Evolutionary conservation across 108 stramenopile genomes (phyloP).

Genomic region (Stephanodiscus minutulus): DNA sequence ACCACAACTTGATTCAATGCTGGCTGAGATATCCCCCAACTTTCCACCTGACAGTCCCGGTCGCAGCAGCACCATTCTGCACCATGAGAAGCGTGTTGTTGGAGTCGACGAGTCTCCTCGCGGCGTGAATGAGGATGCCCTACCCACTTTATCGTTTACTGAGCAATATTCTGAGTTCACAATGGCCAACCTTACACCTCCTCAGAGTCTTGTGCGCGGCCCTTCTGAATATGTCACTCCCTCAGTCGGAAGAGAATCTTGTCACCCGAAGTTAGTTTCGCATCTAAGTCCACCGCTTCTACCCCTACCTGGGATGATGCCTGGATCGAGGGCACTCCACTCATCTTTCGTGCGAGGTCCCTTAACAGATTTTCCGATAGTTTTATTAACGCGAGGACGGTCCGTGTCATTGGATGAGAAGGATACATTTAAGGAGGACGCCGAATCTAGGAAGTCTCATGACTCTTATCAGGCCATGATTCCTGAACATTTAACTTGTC

Average conservation of each 20-base stretch:
- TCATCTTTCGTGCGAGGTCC: constrained; percentile 9
- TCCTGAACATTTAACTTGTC: constrained; percentile 62
- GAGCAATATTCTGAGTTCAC: background rate
- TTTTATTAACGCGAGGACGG: constrained; percentile 26
- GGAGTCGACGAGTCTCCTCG: too few species aligned
- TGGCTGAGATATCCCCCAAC: background rate
- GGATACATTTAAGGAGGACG: constrained; percentile 32
- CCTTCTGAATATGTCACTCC: too few species aligned
- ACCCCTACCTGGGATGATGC: too few species aligned
- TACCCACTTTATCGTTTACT: background rate
- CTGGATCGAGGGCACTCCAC: constrained; percentile 24
- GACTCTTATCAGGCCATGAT: constrained; percentile 73
- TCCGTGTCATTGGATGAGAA: constrained; percentile 47
- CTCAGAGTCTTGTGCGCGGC: constrained; percentile 55
- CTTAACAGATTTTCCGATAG: background rate
- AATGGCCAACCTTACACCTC: constrained; percentile 50
- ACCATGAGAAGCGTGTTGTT: too few species aligned
- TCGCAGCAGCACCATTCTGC: too few species aligned
- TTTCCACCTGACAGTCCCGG: too few species aligned
- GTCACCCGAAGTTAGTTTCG: constrained; percentile 33
- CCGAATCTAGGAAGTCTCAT: constrained; percentile 18
- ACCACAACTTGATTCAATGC: background rate
- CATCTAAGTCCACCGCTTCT: constrained; percentile 14
- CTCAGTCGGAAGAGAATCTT: too few species aligned
- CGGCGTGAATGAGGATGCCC: background rate